Evolutionary conservation across 331 rosid species (phyloP), one percentile per base, ranked within the genome.

Genomic region (Telfairia occidentalis): DNA sequence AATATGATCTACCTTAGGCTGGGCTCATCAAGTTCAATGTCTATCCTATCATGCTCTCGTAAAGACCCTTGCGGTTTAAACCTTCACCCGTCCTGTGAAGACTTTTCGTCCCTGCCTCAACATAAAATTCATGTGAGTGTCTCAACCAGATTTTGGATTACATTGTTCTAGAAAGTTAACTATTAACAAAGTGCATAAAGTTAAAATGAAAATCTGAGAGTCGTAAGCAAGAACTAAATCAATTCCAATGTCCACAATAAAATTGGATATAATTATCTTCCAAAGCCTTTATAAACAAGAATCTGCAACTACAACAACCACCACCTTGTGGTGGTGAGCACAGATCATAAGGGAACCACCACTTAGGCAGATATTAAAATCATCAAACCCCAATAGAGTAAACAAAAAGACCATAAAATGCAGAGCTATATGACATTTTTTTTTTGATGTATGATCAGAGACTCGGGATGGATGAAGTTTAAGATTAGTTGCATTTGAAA

Each of bases 31-130:
- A 70, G 75, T 70, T 70, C 26, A 26, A 43, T 1, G 16, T 3
- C 38, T 45, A 16, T 15, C 12, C 26, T 15, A 45, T 45, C 4
- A 12, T 26, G 54, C 37, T 15, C 12, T 23, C 0, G 11, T 40
- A 67, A 11, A 7, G 23, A 23, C 54, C 37, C 34, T 9, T 13
- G 34, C 21, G 12, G 37, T n/a, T 37, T 64, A 64, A 63, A 64
- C 71, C 49, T 64, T 37, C 71, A 64, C 71, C 71, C 71, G 30
- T 67, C 73, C 35, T 65, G 55, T 28, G 75, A 48, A 70, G 57
- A 70, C 52, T 46, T 46, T 42, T 28, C 21, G 12, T 26, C 24
- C 42, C 75, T 70, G 75, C 21, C 75, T 26, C 57, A 16, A 28
- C 75, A 70, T 70, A 7, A 45, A 43, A 28, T n/a, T 70, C 6